Evolutionary conservation across 2,329 filamentous ascomycete species (phyloP), one percentile per base, ranked within the genome.

Genomic region (Colletotrichum sojae): DNA sequence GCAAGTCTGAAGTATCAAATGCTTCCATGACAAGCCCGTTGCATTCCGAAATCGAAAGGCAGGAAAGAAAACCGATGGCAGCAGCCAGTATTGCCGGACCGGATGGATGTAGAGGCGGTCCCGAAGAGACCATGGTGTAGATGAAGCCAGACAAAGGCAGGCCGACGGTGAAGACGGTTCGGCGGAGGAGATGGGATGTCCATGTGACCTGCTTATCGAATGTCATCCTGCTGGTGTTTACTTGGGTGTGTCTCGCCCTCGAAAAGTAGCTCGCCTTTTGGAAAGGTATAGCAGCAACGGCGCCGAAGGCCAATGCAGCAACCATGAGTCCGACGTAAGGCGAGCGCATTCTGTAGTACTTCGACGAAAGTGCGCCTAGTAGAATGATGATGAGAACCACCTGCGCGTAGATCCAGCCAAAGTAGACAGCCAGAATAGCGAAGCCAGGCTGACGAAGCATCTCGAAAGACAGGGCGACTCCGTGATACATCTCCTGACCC

Each of bases 401-500:
- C 74, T 94, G 91, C 2, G 91, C 91, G 77, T 94, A 94, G 53
- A 94, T 92, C 92, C 92, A 95, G 6, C 87, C 90, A 15, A 90
- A 83, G 77, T 95, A 95, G n/a, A 92, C 69, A 1, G 91, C 87
- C 75, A 95, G 83, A 36, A 94, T 80, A n/a, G 89, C 79, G 76
- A 94, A 95, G 0, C 92, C 92, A 4, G 91, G 88, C 76, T 95
- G 92, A 45, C 86, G 87, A 58, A 94, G 82, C 92, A 95, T 94
- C 74, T 90, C 88, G 20, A 87, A 77, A 55, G 87, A 90, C 52
- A 95, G 83, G 18, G 88, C 82, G 20, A 92, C 75, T 10, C 92
- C 93, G 52, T 93, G 92, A 78, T 89, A 89, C 22, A 94, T 86
- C 76, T 95, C 92, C 77, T 95, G 88, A 55, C 89, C 91, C 92